Evolutionary conservation across 371 early-diverging fungal species (phyloP).

Genomic region (Mortierella sp.): DNA sequence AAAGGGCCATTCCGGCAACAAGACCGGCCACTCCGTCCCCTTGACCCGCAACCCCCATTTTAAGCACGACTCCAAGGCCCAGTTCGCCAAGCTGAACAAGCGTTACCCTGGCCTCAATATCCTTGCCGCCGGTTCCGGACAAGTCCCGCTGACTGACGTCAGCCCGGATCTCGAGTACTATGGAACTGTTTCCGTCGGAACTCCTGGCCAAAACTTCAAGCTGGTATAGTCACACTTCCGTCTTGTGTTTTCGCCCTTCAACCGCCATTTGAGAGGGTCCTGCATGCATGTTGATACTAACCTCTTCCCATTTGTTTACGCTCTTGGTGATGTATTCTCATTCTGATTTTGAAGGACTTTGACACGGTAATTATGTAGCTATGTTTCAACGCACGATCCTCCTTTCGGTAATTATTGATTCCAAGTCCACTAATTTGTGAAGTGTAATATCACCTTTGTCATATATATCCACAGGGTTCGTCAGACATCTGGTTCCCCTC

Average conservation of each 20-base stretch:
- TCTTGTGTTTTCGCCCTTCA: too few relatives aligned
- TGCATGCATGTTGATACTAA: too few relatives aligned
- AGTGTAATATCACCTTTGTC: too few relatives aligned
- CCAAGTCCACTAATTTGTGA: too few relatives aligned
- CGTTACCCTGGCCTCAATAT: conserved; percentile 29
- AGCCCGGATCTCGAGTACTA: conserved; percentile 56
- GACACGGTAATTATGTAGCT: conserved; percentile 10
- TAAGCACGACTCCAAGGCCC: conserved; percentile 31
- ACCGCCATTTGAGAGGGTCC: too few relatives aligned
- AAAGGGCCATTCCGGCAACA: too few relatives aligned
- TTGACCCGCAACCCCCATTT: conserved; percentile 43
- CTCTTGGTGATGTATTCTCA: too few relatives aligned
- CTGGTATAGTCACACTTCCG: too few relatives aligned
- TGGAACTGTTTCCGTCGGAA: conserved; percentile 68
- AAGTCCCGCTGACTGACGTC: conserved; percentile 16
- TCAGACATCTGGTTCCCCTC: conserved; percentile 54
- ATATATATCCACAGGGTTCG: too few relatives aligned
- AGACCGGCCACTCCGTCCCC: conserved; percentile 10
- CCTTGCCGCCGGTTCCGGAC: conserved; percentile 11
- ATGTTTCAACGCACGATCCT: too few relatives aligned
- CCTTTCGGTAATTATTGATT: too few relatives aligned
- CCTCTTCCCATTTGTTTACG: too few relatives aligned
- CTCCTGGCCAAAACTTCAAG: conserved; percentile 71
- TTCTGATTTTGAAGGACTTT: neutral
- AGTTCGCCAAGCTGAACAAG: conserved; percentile 37